These are phyloP conservation scores for Acer campestre DNA, from an alignment of 345 rosid genomes.

Conservation along the genomic window DNA sequence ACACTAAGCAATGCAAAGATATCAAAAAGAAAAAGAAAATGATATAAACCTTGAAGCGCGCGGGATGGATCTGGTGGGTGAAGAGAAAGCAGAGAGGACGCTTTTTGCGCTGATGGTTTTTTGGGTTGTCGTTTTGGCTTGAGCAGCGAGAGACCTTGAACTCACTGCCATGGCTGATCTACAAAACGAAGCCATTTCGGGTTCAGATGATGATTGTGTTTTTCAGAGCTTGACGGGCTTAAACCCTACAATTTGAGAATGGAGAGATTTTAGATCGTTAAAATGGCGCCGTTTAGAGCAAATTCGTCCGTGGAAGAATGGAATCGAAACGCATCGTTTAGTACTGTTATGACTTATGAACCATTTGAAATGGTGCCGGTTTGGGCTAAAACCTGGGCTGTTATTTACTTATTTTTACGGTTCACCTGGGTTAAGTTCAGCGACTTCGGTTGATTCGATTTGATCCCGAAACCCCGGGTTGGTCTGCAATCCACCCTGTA, in stretches of 20 bases:
- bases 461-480: no score
- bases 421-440: no score
- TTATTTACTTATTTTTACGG: no score
- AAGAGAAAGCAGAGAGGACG: conserved; percentile 35
- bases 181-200: conserved; percentile 45
- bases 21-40: background rate
- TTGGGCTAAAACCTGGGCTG: no score
- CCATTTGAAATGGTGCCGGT: no score
- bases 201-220: background rate
- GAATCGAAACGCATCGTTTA: no score
- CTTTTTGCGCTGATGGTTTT: conserved; percentile 25
- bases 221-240: conserved; percentile 9
- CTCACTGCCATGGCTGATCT: conserved; percentile 39
- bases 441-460: no score
- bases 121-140: conserved; percentile 33
- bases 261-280: background rate
- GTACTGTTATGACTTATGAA: no score
- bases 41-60: conserved; percentile 51
- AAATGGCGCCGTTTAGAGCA: conserved; percentile 17
- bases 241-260: conserved; percentile 26
- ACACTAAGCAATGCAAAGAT: background rate
- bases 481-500: no score
- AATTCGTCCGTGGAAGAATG: background rate
- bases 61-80: conserved; percentile 37
- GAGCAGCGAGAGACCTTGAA: conserved; percentile 41